Base-by-base conservation (phyloP, 768 basidiomycete species). In the Fistulinella prunicolor region DNA sequence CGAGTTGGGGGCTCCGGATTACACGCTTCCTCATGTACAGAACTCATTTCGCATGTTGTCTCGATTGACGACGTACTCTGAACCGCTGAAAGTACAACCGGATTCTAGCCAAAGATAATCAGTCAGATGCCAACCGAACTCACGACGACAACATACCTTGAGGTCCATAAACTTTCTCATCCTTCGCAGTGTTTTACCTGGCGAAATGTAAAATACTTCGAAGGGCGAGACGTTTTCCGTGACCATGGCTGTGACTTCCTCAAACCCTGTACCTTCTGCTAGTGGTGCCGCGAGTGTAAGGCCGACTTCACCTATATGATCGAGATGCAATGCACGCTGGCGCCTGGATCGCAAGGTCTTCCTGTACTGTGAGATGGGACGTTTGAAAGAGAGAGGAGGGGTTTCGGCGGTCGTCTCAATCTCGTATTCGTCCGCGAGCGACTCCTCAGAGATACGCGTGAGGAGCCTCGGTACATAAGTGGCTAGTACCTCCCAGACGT, bases 361-460 rank as follows among this genome's bases (percentile, higher is more conserved):
- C 34, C 40, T 35, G 26, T 42, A 45, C 26, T 32, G 43, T 9
- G 46, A 46, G 3, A 38, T 12, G 9, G 40, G 38, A 0, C 34
- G 23, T 26, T 12, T 19, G 13, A 55, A 55, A 7, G 48, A 50
- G 17, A 30, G 8, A 8, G 44, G 53, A 29, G n/a, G n/a, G n/a
- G n/a, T n/a, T n/a, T n/a, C n/a, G n/a, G n/a, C n/a, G n/a, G n/a
- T n/a, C n/a, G n/a, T n/a, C n/a, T n/a, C n/a, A n/a, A n/a, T n/a
- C n/a, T n/a, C n/a, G n/a, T n/a, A n/a, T n/a, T n/a, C n/a, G n/a
- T n/a, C n/a, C n/a, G n/a, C n/a, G n/a, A n/a, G n/a, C n/a, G n/a
- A n/a, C n/a, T n/a, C n/a, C n/a, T n/a, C n/a, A n/a, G n/a, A n/a
- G n/a, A n/a, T n/a, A n/a, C n/a, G n/a, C n/a, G n/a, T n/a, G n/a